A percentile compares a stretch with the other conserved stretches of the same genome.
Conservation (phyloP, 306 rosid species). For the Cicer arietinum region DNA sequence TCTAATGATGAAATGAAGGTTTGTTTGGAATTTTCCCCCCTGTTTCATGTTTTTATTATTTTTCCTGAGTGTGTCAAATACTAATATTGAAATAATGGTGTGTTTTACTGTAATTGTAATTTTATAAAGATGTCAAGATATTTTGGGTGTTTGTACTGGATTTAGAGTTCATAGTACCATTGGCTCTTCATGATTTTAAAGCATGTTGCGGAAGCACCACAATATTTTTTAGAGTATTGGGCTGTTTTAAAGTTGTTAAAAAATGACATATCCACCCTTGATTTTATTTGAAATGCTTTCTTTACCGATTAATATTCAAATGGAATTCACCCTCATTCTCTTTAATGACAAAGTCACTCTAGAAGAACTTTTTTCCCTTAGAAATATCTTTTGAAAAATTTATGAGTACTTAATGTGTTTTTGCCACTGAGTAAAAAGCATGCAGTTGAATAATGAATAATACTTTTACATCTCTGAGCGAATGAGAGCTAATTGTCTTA, state of each 20-base stretch:
- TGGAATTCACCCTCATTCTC: background rate
- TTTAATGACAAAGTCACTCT: background rate
- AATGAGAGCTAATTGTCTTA: slow-evolving; percentile 26
- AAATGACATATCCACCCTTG: background rate
- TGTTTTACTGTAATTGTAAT: background rate
- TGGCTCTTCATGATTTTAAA: slow-evolving; percentile 7
- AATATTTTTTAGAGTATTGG: background rate
- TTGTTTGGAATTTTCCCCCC: background rate
- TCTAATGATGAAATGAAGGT: slow-evolving; percentile 68
- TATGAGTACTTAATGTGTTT: background rate
- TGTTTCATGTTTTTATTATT: background rate
- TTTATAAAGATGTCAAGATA: slow-evolving; percentile 4
- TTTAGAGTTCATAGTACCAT: background rate
- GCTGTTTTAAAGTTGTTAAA: background rate
- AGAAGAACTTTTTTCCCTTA: background rate
- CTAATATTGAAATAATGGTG: background rate
- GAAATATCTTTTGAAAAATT: slow-evolving; percentile 10
- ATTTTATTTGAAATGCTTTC: background rate
- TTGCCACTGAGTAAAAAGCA: background rate
- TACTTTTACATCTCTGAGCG: slow-evolving; percentile 4
- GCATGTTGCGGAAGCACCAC: background rate
- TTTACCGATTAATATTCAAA: background rate
- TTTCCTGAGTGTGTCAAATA: slow-evolving; percentile 1
- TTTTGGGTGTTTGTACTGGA: slow-evolving; percentile 14
- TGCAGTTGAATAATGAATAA: background rate